Evolutionary conservation across 2,329 filamentous ascomycete genomes (phyloP), one percentile per base, ranked within the genome.

Genomic region (Microcyclosporella mali): DNA sequence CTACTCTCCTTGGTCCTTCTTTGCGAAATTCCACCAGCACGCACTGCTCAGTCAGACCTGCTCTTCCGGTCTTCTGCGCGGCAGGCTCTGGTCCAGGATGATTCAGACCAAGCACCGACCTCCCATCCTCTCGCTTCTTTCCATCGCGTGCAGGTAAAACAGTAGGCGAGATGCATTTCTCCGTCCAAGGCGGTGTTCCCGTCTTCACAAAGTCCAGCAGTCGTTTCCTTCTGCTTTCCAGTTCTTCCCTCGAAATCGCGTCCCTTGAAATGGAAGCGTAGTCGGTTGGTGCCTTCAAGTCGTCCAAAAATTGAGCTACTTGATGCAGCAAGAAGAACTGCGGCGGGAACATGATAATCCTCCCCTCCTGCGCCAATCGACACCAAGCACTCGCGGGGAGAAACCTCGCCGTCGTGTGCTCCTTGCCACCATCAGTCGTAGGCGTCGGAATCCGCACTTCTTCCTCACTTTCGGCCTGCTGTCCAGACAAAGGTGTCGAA

Each of bases 311-410:
- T 38, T 63, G 60, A 3, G 60, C 60, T 0, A 61, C 52, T 16
- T 85, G 66, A 27, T 73, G 67, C 9, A 88, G 71, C 3, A 92
- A 74, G 64, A 85, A 88, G 60, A 82, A 84, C 60, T 97, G 92
- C 0, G 92, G 92, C 3, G 92, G 92, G 60, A 94, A 95, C 4
- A 98, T 69, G 45, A 94, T 85, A 47, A 95, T 81, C 30, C 85
- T 74, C 19, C 81, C 81, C 2, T 63, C 62, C 2, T 71, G 67
- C 3, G 85, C 83, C 37, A 77, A 73, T 4, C 69, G 65, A 15
- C 95, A 70, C 84, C 89, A 95, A 15, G 73, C 71, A 3, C 72
- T 66, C 0, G 85, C 78, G 2, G 81, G 74, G 31, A 87, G 78
- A 61, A 95, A 97, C 21, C 77, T 74, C 0, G 90, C 88, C 3